Conservation (phyloP, 345 rosid species). For the Cochlearia excelsa region DNA sequence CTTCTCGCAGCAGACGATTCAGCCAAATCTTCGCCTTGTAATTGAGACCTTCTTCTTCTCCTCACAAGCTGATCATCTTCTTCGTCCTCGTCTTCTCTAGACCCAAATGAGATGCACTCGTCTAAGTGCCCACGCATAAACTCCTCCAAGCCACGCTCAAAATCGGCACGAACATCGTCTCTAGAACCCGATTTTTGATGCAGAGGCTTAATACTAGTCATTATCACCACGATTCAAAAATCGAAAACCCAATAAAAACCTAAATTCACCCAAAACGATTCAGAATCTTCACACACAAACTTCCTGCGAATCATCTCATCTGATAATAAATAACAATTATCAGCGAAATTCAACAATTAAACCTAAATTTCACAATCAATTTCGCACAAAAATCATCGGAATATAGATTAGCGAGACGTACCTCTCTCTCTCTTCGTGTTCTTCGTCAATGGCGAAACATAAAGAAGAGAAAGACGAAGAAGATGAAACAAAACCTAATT, state of each 20-base stretch:
- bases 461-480: conserved; percentile 12
- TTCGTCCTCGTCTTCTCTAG: conserved; percentile 67
- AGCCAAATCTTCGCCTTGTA: conserved; percentile 81
- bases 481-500: not conserved
- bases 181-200: conserved; percentile 80
- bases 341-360: conserved; percentile 17
- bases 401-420: conserved; percentile 29
- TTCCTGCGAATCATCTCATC: conserved; percentile 35
- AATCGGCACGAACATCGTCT: conserved; percentile 51
- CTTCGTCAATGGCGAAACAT: conserved; percentile 21
- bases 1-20: conserved; percentile 93
- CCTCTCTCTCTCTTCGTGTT: conserved; percentile 26
- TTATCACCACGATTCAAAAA: conserved; percentile 36
- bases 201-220: conserved; percentile 74
- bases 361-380: not conserved
- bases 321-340: conserved; percentile 27
- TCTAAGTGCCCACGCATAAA: conserved; percentile 50
- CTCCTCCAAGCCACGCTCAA: conserved; percentile 80
- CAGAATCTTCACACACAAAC: conserved; percentile 4
- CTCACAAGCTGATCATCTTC: conserved; percentile 81
- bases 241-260: conserved; percentile 30
- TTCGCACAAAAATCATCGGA: not conserved
- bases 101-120: conserved; percentile 79
- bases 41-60: conserved; percentile 81
- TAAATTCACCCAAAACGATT: not conserved